phyloP scores from a whole-genome alignment of 768 basidiomycete genomes.

The Mycena capillaripes region DNA sequence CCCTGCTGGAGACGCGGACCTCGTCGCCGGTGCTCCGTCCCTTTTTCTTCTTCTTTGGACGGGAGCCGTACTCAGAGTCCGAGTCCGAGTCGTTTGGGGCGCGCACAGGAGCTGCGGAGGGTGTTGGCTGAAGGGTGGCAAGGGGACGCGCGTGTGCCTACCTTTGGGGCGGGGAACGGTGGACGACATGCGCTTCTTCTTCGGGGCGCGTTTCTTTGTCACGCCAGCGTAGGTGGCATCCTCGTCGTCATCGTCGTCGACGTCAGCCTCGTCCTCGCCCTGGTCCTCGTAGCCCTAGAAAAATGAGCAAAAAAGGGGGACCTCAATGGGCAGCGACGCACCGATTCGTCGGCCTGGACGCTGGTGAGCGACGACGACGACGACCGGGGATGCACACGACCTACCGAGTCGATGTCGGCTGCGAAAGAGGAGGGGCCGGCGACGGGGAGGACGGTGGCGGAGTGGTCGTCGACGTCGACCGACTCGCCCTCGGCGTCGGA shows the following conservation, averaged over 20 bases:
- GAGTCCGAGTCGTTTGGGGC: constrained; percentile 78
- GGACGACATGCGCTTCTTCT: constrained; percentile 73
- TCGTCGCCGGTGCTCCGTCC: constrained; percentile 72
- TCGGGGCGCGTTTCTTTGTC: constrained; percentile 76
- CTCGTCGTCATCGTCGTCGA: constrained; percentile 77
- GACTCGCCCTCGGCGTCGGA: constrained; percentile 71
- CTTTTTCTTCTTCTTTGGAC: constrained; percentile 90
- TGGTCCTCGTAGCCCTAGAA: constrained; percentile 65
- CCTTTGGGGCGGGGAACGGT: constrained; percentile 71
- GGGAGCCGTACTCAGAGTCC: constrained; percentile 89
- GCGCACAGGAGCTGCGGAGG: constrained; percentile 61
- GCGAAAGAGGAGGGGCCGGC: constrained; percentile 54
- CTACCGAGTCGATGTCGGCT: constrained; percentile 53
- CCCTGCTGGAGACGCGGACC: constrained; percentile 82
- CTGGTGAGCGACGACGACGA: constrained; percentile 26
- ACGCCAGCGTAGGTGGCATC: constrained; percentile 87
- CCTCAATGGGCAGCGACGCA: constrained; percentile 50
- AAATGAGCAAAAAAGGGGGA: constrained; percentile 39
- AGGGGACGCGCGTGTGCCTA: constrained; percentile 45
- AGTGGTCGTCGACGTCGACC: constrained; percentile 67
- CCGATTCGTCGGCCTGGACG: constrained; percentile 70
- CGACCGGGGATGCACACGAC: constrained; percentile 39
- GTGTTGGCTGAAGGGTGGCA: constrained; percentile 36
- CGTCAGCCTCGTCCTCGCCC: constrained; percentile 73
- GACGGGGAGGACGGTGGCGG: constrained; percentile 52